These are phyloP conservation scores for Trypanosoma melophagium DNA, from an alignment of 208 protist genomes.

Conservation along the genomic window DNA sequence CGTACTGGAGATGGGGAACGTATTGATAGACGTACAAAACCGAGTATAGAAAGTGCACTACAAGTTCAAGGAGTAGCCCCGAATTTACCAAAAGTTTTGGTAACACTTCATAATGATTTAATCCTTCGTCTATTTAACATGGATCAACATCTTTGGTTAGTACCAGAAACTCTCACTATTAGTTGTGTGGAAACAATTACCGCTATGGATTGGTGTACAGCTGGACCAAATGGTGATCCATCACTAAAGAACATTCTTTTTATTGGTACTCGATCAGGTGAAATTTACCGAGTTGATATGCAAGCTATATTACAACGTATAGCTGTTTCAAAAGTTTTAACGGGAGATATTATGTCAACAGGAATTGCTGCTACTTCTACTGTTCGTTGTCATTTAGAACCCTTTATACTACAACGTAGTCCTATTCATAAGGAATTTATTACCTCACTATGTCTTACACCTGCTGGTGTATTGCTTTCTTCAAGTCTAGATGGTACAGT, in stretches of 20 bases:
- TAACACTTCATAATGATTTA: slow-evolving; percentile 62
- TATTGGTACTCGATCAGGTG: slow-evolving; percentile 24
- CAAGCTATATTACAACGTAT: slow-evolving; percentile 18
- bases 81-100: slow-evolving; percentile 42
- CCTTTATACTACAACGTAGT: slow-evolving; percentile 12
- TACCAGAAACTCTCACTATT: slow-evolving; percentile 58
- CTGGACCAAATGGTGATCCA: slow-evolving; percentile 9
- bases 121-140: slow-evolving; percentile 65
- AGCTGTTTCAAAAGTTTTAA: not conserved
- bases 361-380: slow-evolving; percentile 25
- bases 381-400: slow-evolving; percentile 23
- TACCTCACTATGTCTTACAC: slow-evolving; percentile 23
- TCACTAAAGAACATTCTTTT: slow-evolving; percentile 17
- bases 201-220: slow-evolving; percentile 53
- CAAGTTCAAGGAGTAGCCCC: slow-evolving; percentile 41
- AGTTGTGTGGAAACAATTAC: slow-evolving; percentile 55
- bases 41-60: slow-evolving; percentile 36
- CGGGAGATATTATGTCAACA: slow-evolving; percentile 21
- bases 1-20: not conserved
- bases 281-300: slow-evolving; percentile 29
- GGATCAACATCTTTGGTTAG: slow-evolving; percentile 49
- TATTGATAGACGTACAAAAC: slow-evolving; percentile 14
- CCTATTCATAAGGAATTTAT: slow-evolving; percentile 27
- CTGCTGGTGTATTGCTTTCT: slow-evolving; percentile 20
- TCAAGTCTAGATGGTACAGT: slow-evolving; percentile 26